Evolutionary conservation across 1,284 basidiomycete species (phyloP), one percentile per base, ranked within the genome.

Genomic region (Cryptococcus sp.): DNA sequence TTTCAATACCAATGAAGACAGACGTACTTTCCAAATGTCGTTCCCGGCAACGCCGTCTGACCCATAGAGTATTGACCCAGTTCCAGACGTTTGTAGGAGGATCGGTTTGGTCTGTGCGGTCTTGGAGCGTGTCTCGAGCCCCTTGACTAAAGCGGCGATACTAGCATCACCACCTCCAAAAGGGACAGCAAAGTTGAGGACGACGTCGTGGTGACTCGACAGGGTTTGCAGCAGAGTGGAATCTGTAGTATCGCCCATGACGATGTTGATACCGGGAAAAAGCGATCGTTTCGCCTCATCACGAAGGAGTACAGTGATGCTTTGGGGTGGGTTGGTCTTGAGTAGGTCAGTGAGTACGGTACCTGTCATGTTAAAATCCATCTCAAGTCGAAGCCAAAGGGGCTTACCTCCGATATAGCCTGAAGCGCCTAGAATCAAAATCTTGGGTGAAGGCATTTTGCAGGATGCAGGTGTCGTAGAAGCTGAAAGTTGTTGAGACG

Each of bases 391-490:
- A 58, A 56, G 33, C 44, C 44, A 13, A 43, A 36, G 31, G 57
- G 59, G 43, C 58, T 43, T 30, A 62, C 60, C 60, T 38, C 60
- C 60, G 37, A 62, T 60, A 42, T 62, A 62, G 5, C 60, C 60
- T 5, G 58, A n/a, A 14, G 60, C 60, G 31, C 60, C 60, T 13
- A 58, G 45, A 43, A 62, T 53, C 31, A 62, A 56, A 37, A 62
- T 59, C 49, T 58, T 41, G 38, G n/a, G 23, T 1, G 23, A 23
- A 23, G 23, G 1, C 23, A 23, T 23, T 23, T 23, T 2, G 23
- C 23, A 23, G 23, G 2, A 23, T 23, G 23, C 23, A 23, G 23
- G 23, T 23, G 23, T 23, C 23, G 23, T 23, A 2, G 23, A 23
- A 23, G 23, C 23, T 23, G 23, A 23, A 23, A 23, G 23, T 23